phyloP scores from a whole-genome alignment of 768 basidiomycete species.

The Rhodotorula paludigena region DNA sequence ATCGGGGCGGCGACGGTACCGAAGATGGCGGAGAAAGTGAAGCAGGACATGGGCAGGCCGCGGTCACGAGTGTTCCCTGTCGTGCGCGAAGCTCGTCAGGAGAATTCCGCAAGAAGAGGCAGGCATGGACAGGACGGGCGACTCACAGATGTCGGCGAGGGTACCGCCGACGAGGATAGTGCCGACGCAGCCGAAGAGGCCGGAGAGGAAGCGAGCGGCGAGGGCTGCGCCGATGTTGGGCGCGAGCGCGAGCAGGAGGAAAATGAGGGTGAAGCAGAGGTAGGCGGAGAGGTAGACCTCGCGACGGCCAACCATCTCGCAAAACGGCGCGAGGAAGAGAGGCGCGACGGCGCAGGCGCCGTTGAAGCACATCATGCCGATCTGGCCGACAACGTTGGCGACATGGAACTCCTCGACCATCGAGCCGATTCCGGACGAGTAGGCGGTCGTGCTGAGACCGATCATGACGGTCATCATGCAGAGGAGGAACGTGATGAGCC shows the following conservation, averaged over 20 bases:
- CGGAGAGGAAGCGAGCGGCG: slow-evolving; percentile 32
- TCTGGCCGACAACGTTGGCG: slow-evolving; percentile 35
- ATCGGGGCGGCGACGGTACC: slow-evolving; percentile 40
- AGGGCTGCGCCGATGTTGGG: slow-evolving; percentile 39
- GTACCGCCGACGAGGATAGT: slow-evolving; percentile 40
- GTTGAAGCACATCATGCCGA: slow-evolving; percentile 32
- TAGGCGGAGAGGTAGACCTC: slow-evolving; percentile 29
- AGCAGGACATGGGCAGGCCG: slow-evolving; percentile 36
- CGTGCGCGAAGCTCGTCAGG: slow-evolving; percentile 2
- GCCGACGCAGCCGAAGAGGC: slow-evolving; percentile 37
- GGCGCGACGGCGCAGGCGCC: slow-evolving; percentile 33
- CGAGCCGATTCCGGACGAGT: slow-evolving; percentile 27
- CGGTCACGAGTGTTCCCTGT: slow-evolving; percentile 41
- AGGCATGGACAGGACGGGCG: not conserved
- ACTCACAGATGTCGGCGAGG: slow-evolving; percentile 17
- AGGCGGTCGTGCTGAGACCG: slow-evolving; percentile 38
- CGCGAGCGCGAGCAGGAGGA: slow-evolving; percentile 39
- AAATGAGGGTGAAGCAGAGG: slow-evolving; percentile 38
- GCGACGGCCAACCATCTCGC: slow-evolving; percentile 35
- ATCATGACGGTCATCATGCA: slow-evolving; percentile 37
- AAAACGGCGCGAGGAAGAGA: slow-evolving; percentile 32
- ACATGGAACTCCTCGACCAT: slow-evolving; percentile 40
- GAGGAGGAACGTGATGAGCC: slow-evolving; percentile 32
- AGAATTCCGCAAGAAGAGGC: too few relatives aligned
- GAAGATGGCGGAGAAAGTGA: slow-evolving; percentile 40